phyloP scores from a whole-genome alignment of 768 basidiomycete species.

The Leccinum truebloodii region DNA sequence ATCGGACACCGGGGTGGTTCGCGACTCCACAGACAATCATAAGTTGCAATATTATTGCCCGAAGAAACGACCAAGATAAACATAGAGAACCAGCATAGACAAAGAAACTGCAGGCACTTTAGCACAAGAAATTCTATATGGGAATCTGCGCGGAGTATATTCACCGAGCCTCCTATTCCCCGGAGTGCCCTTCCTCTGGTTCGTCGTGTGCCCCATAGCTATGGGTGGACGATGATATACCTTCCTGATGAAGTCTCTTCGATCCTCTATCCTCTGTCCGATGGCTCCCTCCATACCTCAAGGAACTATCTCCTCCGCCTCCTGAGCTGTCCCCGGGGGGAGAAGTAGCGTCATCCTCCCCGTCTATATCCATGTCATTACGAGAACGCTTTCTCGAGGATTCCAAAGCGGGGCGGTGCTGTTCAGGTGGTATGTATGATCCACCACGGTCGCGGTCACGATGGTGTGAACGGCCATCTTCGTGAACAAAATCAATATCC shows the following conservation, averaged over 20 bases:
- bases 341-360: constrained; percentile 47
- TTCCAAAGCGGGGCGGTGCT: constrained; percentile 43
- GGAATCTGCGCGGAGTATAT: constrained; percentile 22
- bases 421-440: constrained; percentile 35
- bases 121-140: constrained; percentile 38
- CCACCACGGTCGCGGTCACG: constrained; percentile 42
- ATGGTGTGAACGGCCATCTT: constrained; percentile 46
- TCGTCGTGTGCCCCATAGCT: constrained; percentile 32
- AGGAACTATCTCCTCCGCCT: constrained; percentile 29
- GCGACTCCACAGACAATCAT: constrained; percentile 13
- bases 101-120: constrained; percentile 24
- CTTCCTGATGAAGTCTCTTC: constrained; percentile 61
- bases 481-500: constrained; percentile 54
- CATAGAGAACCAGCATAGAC: constrained; percentile 18
- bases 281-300: constrained; percentile 39
- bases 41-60: constrained; percentile 23
- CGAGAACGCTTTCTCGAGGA: constrained; percentile 56
- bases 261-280: constrained; percentile 52
- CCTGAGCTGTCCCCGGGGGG: constrained; percentile 31
- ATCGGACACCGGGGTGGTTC: constrained; percentile 12
- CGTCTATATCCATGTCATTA: constrained; percentile 66
- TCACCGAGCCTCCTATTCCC: constrained; percentile 33
- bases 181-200: constrained; percentile 34
- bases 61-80: constrained; percentile 20
- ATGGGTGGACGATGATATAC: constrained; percentile 25